Evolutionary conservation across 352 stramenopile species (phyloP), one percentile per base, ranked within the genome.

Genomic region (Pythium rhizo-oryzae): DNA sequence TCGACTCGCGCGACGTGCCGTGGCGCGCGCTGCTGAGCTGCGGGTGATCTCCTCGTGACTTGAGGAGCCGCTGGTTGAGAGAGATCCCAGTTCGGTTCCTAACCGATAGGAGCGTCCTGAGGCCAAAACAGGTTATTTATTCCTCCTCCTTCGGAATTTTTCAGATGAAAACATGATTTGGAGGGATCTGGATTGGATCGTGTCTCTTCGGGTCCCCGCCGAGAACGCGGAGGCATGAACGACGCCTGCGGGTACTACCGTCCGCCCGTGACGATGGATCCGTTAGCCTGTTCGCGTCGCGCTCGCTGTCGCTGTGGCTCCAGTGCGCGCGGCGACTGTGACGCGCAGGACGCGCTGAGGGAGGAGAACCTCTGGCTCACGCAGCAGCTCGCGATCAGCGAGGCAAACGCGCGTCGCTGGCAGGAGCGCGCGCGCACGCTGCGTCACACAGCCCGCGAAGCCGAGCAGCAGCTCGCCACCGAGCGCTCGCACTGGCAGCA

Each of bases 361-460:
- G 77, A 87, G 8, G 77, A 89, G 56, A 82, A 79, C 53, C 69
- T 72, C 58, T 75, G 70, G 44, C 77, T 89, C 33, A 62, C 58
- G 6, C 62, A 74, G 62, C 72, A 76, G 49, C 59, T 86, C 18
- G 67, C 75, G 46, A 50, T 59, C 35, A 68, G 55, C 8, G 72
- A 85, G 23, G 12, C 21, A 13, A 58, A 23, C 47, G 61, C 61
- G 13, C 64, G 49, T 30, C 57, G 53, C 12, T 55, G 61, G 16
- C 65, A 79, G 43, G 50, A 30, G 23, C 61, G 67, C 5, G 41
- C 65, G 12, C 53, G 33, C 11, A 59, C 69, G 24, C 51, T 86
- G 15, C 63, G 75, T 2, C 41, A 16, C 7, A 25, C 41, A 7
- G 2, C 69, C 58, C 1, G 56, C 74, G 19, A 41, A 52, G 9